Percentiles rank a stretch among this genome's conserved stretches.
phyloP scores from a whole-genome alignment of 495 filamentous ascomycete species.

The Copromyces sp. region DNA sequence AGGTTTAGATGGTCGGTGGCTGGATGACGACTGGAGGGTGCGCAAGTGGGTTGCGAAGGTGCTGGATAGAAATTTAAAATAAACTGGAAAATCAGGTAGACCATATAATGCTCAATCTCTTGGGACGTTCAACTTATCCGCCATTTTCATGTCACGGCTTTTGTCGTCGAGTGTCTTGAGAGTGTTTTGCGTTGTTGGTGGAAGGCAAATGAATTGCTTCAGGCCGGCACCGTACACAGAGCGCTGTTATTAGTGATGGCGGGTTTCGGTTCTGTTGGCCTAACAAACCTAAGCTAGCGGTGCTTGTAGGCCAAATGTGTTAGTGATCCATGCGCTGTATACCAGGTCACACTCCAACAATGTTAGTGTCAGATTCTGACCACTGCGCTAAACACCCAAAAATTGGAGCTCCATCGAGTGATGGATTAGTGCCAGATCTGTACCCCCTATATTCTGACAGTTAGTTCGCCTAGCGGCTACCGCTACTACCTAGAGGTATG shows the following conservation, averaged over 20 bases:
- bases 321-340: background rate
- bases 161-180: background rate
- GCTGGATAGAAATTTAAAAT: background rate
- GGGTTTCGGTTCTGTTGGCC: background rate
- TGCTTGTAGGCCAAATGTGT: background rate
- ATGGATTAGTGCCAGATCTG: no score
- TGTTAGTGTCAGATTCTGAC: no score
- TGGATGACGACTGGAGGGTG: no score
- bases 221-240: background rate
- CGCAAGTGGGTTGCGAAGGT: no score
- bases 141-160: background rate
- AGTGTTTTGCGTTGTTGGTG: background rate
- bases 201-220: background rate
- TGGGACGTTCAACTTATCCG: background rate
- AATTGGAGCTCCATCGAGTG: no score
- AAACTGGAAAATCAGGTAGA: background rate
- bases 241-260: background rate
- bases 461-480: no score
- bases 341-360: background rate
- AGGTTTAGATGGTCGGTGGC: background rate
- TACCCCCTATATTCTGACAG: no score
- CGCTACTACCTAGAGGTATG: no score
- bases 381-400: no score
- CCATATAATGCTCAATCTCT: background rate
- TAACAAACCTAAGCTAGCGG: background rate